Percentiles rank a stretch among this genome's conserved stretches.
Conservation (phyloP, 1,284 basidiomycete genomes). For the Cryptococcus wingfieldii region DNA sequence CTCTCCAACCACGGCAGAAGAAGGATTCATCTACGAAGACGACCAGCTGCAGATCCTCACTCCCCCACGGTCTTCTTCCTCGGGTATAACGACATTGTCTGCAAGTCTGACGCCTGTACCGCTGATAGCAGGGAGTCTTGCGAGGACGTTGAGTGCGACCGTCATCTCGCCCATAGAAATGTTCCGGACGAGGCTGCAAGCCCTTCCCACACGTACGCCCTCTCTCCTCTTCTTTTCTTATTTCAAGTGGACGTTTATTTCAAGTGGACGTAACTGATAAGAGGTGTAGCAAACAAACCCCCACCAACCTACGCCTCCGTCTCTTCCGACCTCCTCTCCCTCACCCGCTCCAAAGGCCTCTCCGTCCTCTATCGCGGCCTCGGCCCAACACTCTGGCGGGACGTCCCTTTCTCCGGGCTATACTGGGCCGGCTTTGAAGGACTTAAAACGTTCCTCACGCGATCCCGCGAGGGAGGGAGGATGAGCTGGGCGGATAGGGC, state of each 20-base stretch:
- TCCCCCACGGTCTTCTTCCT: slow-evolving; percentile 14
- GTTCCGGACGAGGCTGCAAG: slow-evolving; percentile 88
- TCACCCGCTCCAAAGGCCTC: slow-evolving; percentile 64
- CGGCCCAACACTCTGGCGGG: slow-evolving; percentile 88
- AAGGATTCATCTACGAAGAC: neutral
- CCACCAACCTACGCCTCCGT: slow-evolving; percentile 57
- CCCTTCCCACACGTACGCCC: slow-evolving; percentile 55
- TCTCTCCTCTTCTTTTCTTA: too few relatives aligned
- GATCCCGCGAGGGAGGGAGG: too few relatives aligned
- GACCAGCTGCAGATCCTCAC: slow-evolving; percentile 5
- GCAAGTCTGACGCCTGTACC: slow-evolving; percentile 60
- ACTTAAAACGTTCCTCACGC: slow-evolving; percentile 39
- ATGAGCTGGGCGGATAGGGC: too few relatives aligned
- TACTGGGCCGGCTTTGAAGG: slow-evolving; percentile 50
- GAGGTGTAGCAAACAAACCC: slow-evolving; percentile 54
- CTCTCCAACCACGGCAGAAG: neutral
- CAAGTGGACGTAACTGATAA: neutral
- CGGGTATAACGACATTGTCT: slow-evolving; percentile 12
- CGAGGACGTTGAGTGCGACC: slow-evolving; percentile 74
- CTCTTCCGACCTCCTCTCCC: slow-evolving; percentile 35
- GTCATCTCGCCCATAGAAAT: slow-evolving; percentile 87
- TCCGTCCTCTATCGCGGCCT: slow-evolving; percentile 82
- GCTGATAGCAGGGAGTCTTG: slow-evolving; percentile 74
- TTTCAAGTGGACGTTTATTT: too few relatives aligned
- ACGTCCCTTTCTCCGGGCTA: slow-evolving; percentile 88